These are phyloP conservation scores for Candolleomyces eurysporus DNA, from an alignment of 768 basidiomycete species.

Conservation along the genomic window DNA sequence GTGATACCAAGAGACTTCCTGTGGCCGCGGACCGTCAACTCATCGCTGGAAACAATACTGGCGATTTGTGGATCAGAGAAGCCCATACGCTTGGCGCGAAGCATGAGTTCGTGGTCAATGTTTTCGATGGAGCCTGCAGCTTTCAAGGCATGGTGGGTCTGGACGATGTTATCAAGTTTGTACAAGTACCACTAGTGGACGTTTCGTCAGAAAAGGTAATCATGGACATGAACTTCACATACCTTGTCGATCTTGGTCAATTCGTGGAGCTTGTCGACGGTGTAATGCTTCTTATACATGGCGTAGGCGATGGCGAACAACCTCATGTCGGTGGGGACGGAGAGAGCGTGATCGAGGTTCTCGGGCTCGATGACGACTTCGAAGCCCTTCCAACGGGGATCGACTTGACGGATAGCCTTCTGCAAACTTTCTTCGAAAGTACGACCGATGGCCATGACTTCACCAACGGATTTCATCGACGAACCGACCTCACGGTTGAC, in stretches of 20 bases:
- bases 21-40: constrained; percentile 66
- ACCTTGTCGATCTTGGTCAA: constrained; percentile 99
- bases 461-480: constrained; percentile 98
- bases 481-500: constrained; percentile 95
- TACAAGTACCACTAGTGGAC: constrained; percentile 86
- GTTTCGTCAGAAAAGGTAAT: constrained; percentile 1
- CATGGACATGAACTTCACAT: constrained; percentile 9
- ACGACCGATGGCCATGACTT: constrained; percentile 99
- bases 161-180: constrained; percentile 98
- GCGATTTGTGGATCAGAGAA: constrained; percentile 94
- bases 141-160: constrained; percentile 76
- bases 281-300: constrained; percentile 91
- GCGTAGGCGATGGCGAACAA: constrained; percentile 97
- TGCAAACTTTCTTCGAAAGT: constrained; percentile 99
- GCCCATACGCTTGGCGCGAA: constrained; percentile 88
- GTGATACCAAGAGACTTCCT: constrained; percentile 87
- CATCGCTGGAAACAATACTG: constrained; percentile 75
- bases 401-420: constrained; percentile 97
- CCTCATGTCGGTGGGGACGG: constrained; percentile 90
- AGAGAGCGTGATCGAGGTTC: constrained; percentile 78
- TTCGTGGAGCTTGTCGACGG: constrained; percentile 87
- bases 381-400: constrained; percentile 95
- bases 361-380: constrained; percentile 90
- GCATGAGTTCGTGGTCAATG: constrained; percentile 75
- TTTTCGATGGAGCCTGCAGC: constrained; percentile 65